A percentile compares a stretch with the other conserved stretches of the same genome.
Conservation (phyloP, 164 flowering plant species). For the Berberis vulgaris region DNA sequence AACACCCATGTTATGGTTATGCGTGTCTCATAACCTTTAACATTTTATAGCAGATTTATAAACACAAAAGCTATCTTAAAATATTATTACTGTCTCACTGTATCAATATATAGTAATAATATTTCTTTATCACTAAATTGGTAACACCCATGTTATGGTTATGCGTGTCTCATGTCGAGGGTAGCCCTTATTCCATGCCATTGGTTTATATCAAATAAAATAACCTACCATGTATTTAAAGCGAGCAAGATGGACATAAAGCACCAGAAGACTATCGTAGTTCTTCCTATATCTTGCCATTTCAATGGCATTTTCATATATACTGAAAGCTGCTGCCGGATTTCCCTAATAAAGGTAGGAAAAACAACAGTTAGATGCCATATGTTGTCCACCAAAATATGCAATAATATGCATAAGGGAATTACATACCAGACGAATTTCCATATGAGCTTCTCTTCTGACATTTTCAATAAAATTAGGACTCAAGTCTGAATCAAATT, state of each 20-base stretch:
- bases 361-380: constrained; percentile 1
- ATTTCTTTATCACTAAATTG: neutral
- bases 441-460: constrained; percentile 66
- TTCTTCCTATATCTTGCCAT: constrained; percentile 34
- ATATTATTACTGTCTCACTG: too few relatives aligned
- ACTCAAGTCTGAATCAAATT: constrained; percentile 25
- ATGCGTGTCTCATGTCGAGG: neutral
- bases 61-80: too few relatives aligned
- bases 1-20: too few relatives aligned
- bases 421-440: constrained; percentile 62
- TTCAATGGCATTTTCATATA: constrained; percentile 61
- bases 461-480: constrained; percentile 43
- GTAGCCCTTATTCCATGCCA: neutral
- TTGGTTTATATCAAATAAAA: neutral
- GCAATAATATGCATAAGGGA: neutral
- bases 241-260: constrained; percentile 50
- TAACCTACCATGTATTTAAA: constrained; percentile 57
- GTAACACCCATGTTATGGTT: neutral
- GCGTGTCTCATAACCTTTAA: too few relatives aligned
- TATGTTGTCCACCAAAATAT: neutral
- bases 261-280: constrained; percentile 30
- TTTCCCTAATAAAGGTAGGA: constrained; percentile 53
- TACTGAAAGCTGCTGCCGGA: constrained; percentile 41
- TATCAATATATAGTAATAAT: too few relatives aligned
- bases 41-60: too few relatives aligned